Evolutionary conservation across 2,329 filamentous ascomycete genomes (phyloP), one percentile per base, ranked within the genome.

Genomic region (Paecilomyces variotii): DNA sequence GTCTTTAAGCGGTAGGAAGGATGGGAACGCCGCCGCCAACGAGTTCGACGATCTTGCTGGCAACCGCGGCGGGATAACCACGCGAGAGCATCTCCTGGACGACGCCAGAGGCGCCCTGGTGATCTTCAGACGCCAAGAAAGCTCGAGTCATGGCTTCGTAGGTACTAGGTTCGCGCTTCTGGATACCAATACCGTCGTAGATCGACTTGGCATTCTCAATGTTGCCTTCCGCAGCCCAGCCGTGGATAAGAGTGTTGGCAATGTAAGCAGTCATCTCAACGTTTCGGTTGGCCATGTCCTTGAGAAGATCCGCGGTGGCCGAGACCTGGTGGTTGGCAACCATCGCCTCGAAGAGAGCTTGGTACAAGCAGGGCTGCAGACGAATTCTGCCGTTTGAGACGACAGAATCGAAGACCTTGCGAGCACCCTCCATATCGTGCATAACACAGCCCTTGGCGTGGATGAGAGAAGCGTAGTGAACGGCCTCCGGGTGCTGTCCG

Each of bases 141-240:
- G 94, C 94, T 53, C 94, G 84, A 4, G 92, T 96, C 94, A 99
- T 99, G 49, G 93, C 92, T 78, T 99, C 94, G 74, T 99, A 99
- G 3, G 94, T 99, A 79, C 91, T 97, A 2, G 94, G 94, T 79
- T 99, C 94, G 59, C 94, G 87, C 77, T 87, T 91, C 57, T 86
- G 83, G 28, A 85, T 82, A 7, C 87, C 84, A 2, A 99, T 87
- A n/a, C 83, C 81, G 60, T 89, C 83, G 71, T 96, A 99, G 61
- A 97, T 86, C 26, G 82, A 78, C 69, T 87, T 85, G 19, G 91
- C 90, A 74, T 91, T 92, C 60, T 79, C 76, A 52, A 97, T 89
- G 63, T 95, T 84, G 75, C 88, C 88, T 72, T 89, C 89, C 12
- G 87, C 83, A 25, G 93, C 90, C 93, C 94, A 99, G 63, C 94